Evolutionary conservation across 441 rosid species (phyloP), one percentile per base, ranked within the genome.

Genomic region (Adansonia rubrostipa): DNA sequence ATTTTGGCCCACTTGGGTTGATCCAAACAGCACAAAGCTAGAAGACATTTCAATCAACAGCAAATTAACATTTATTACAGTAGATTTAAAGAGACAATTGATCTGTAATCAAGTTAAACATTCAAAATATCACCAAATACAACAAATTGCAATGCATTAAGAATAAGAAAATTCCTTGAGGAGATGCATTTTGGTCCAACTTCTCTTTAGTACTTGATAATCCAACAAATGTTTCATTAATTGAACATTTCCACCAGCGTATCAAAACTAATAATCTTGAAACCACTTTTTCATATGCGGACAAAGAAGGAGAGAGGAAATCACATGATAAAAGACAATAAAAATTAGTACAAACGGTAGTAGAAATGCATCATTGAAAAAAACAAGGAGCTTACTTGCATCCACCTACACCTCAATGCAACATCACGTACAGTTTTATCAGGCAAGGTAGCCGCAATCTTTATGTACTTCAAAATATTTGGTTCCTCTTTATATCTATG

Each of bases 401-500:
- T 86, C 98, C 98, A 97, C 80, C 97, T 89, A 87, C 99, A 97
- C 88, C 98, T 91, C 89, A 97, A 82, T 77, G 99, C 98, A 87
- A 97, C 99, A 87, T 97, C 99, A 19, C 99, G 91, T 8, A 95
- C 98, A 11, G 93, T 89, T 89, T 93, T 97, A 51, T 95, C 92
- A 71, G 82, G 97, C 80, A 97, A 86, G 64, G 83, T 86, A n/a
- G 94, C 94, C 2, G 99, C 98, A 82, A 97, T 89, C 83, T 92
- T 95, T 74, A 97, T 87, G 84, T 93, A 97, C 87, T 81, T 97
- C 93, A 92, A 83, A 65, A 95, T 91, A 80, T 87, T 90, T 75
- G 95, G 94, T 82, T 92, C 94, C 63, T 89, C 93, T 68, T 87
- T 87, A 74, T 84, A 91, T 54, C 98, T 97, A 68, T 48, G 24